Evolutionary conservation across 2,329 filamentous ascomycete species (phyloP).

Genomic region (Dactylellina leptospora): DNA sequence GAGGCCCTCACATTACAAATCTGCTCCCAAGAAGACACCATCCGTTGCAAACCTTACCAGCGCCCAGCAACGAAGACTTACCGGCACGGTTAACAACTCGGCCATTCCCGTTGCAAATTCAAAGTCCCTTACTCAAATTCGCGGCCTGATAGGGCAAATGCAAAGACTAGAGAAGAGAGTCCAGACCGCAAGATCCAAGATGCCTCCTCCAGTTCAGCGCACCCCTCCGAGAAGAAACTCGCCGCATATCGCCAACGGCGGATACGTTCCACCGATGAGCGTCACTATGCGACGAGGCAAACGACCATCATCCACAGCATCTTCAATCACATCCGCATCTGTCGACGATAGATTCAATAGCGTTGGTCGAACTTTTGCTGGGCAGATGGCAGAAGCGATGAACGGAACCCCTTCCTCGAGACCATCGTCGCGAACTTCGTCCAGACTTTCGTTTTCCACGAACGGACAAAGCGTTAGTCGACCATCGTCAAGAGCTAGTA

Average conservation of each 20-base stretch:
- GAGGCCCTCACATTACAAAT: slow-evolving; percentile 63
- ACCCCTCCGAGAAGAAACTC: slow-evolving; percentile 73
- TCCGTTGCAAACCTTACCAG: slow-evolving; percentile 40
- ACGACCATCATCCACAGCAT: slow-evolving; percentile 55
- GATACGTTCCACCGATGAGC: slow-evolving; percentile 49
- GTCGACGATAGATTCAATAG: slow-evolving; percentile 38
- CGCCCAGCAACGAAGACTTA: slow-evolving; percentile 29
- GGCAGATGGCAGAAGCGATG: slow-evolving; percentile 37
- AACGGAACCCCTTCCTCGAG: slow-evolving; percentile 35
- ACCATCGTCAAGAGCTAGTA: slow-evolving; percentile 35
- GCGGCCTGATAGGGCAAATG: slow-evolving; percentile 94
- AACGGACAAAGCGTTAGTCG: slow-evolving; percentile 42
- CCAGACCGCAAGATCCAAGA: slow-evolving; percentile 86
- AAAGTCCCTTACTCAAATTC: slow-evolving; percentile 87
- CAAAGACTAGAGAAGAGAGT: slow-evolving; percentile 93
- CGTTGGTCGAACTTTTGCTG: slow-evolving; percentile 50
- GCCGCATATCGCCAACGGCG: slow-evolving; percentile 46
- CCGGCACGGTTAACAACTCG: slow-evolving; percentile 59
- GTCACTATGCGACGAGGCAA: slow-evolving; percentile 47
- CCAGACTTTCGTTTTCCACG: slow-evolving; percentile 31
- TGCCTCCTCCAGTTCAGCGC: slow-evolving; percentile 82
- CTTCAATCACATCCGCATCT: slow-evolving; percentile 54
- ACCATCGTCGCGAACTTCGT: slow-evolving; percentile 47
- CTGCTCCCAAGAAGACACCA: slow-evolving; percentile 58
- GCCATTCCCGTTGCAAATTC: slow-evolving; percentile 65